Evolutionary conservation across 768 basidiomycete species (phyloP).

Genomic region (Mycena epipterygia): DNA sequence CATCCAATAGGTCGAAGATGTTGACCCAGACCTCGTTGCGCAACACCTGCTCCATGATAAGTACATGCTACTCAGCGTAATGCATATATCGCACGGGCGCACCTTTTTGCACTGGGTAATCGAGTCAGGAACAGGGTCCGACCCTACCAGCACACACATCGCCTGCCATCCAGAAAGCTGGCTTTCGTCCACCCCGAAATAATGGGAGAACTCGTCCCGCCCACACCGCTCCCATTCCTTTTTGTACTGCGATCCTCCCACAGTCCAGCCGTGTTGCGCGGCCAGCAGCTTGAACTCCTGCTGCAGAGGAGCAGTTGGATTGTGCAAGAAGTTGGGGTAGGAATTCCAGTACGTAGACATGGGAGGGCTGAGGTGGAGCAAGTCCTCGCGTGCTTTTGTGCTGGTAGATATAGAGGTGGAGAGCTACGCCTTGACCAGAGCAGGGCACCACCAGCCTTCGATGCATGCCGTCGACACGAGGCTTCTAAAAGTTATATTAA

Average conservation of each 20-base stretch:
- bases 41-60: conserved; percentile 9
- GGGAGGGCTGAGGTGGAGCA: too few species aligned
- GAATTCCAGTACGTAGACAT: conserved; percentile 28
- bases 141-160: conserved; percentile 23
- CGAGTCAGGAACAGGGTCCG: conserved; percentile 21
- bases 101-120: conserved; percentile 34
- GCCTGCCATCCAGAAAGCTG: conserved; percentile 34
- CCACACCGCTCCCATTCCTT: conserved; percentile 28
- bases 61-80: neutral
- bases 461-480: too few species aligned
- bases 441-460: too few species aligned
- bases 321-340: conserved; percentile 27
- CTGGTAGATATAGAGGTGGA: too few species aligned
- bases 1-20: conserved; percentile 33
- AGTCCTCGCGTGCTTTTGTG: too few species aligned
- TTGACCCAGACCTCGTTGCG: conserved; percentile 28
- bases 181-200: conserved; percentile 27
- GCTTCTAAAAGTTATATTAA: too few species aligned
- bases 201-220: conserved; percentile 23
- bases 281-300: conserved; percentile 34
- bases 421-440: too few species aligned
- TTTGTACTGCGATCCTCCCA: neutral
- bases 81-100: neutral
- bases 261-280: conserved; percentile 19
- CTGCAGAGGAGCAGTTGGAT: conserved; percentile 18